These are phyloP conservation scores for Ramalina peruviana DNA, from an alignment of 495 filamentous ascomycete genomes.

Conservation along the genomic window DNA sequence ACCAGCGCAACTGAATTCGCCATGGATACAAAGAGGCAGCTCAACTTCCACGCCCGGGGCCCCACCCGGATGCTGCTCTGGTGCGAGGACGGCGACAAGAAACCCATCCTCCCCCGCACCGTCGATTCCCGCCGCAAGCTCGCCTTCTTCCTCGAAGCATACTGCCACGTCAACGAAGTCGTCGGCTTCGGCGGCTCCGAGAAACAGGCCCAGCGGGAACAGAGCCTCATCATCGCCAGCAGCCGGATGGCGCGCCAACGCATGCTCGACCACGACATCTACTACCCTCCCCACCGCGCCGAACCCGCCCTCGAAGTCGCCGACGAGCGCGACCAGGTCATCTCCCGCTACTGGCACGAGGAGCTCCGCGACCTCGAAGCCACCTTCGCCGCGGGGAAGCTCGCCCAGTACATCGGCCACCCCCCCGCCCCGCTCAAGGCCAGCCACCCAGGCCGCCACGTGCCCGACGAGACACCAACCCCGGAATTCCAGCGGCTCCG, in stretches of 20 bases:
- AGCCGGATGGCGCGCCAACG: conserved; percentile 25
- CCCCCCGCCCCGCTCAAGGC: background rate
- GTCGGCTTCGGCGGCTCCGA: conserved; percentile 18
- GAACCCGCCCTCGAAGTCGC: conserved; percentile 16
- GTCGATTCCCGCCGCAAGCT: conserved; percentile 36
- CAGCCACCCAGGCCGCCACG: background rate
- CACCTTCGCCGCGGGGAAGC: conserved; percentile 7
- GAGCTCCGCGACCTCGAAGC: conserved; percentile 15
- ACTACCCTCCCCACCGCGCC: conserved; percentile 24
- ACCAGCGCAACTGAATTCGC: conserved; percentile 26
- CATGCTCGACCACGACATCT: conserved; percentile 21
- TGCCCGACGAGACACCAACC: background rate
- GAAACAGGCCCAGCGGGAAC: conserved; percentile 18
- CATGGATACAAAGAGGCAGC: conserved; percentile 21
- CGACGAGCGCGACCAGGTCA: conserved; percentile 5
- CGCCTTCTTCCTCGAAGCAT: conserved; percentile 41
- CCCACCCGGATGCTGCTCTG: conserved; percentile 60
- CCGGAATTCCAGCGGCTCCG: conserved; percentile 11
- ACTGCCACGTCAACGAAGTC: conserved; percentile 34
- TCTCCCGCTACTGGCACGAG: conserved; percentile 11
- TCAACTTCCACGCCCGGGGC: conserved; percentile 46
- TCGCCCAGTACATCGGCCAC: conserved; percentile 5
- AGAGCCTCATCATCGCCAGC: conserved; percentile 19
- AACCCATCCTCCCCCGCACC: conserved; percentile 35
- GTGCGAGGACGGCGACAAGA: conserved; percentile 35